phyloP scores from a whole-genome alignment of 305 asterid genomes.

The Solanum hybrid region DNA sequence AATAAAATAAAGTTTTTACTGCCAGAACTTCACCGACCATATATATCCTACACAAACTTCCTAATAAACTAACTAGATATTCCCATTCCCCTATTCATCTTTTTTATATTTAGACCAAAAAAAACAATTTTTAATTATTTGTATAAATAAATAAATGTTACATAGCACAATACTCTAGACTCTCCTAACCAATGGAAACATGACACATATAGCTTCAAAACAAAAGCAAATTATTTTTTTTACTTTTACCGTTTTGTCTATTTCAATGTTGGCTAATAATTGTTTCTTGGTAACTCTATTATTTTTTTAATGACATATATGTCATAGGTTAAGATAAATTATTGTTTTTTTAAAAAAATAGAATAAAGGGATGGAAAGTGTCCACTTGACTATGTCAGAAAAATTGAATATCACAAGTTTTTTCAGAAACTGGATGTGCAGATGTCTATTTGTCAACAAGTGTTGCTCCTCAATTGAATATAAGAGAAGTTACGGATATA shows the following conservation, averaged over 20 bases:
- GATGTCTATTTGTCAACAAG: background rate
- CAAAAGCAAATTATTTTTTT: background rate
- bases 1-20: background rate
- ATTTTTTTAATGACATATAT: background rate
- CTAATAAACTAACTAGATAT: background rate
- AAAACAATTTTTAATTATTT: background rate
- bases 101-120: background rate
- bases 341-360: background rate
- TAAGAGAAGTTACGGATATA: no score
- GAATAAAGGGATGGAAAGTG: background rate
- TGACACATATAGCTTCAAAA: background rate
- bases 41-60: background rate
- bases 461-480: background rate
- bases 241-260: background rate
- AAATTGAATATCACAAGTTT: background rate
- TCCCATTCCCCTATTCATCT: background rate
- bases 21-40: background rate
- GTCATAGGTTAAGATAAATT: background rate
- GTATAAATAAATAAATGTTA: background rate
- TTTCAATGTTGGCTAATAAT: background rate
- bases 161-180: background rate
- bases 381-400: background rate
- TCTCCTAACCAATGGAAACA: background rate
- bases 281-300: background rate
- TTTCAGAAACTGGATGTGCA: background rate